Evolutionary conservation across 1,284 basidiomycete species (phyloP).

Genomic region (Melampsora abietis-canadensis): DNA sequence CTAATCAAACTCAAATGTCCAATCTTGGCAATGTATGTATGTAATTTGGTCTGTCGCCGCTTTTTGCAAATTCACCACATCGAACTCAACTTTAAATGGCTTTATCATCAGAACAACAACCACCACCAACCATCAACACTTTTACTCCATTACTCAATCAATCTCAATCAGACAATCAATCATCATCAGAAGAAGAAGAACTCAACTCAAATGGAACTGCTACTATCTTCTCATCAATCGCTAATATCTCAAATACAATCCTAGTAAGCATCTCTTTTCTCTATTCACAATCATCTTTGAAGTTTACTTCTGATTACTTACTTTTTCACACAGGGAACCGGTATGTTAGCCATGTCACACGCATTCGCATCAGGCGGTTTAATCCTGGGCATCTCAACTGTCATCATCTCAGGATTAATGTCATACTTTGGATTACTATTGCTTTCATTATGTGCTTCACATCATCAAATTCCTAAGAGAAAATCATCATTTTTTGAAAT

Average conservation of each 20-base stretch:
- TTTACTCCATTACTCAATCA: too few relatives aligned
- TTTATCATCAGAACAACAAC: too few relatives aligned
- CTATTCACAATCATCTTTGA: too few relatives aligned
- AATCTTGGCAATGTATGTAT: too few relatives aligned
- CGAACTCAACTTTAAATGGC: too few relatives aligned
- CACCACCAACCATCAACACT: too few relatives aligned
- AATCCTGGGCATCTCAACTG: constrained; percentile 73
- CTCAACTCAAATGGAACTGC: constrained; percentile 12
- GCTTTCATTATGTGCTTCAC: constrained; percentile 78
- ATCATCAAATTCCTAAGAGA: constrained; percentile 63
- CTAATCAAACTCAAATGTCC: too few relatives aligned
- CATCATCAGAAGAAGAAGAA: constrained; percentile 5
- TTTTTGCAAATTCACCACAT: too few relatives aligned
- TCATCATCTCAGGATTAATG: constrained; percentile 75
- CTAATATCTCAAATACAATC: constrained; percentile 53
- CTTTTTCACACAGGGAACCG: constrained; percentile 27
- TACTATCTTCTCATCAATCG: constrained; percentile 48
- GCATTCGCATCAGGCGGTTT: constrained; percentile 55
- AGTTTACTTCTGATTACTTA: too few relatives aligned
- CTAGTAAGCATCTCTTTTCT: constrained; percentile 52
- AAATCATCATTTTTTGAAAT: constrained; percentile 83
- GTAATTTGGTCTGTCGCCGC: too few relatives aligned
- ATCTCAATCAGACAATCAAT: neutral
- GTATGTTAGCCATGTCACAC: constrained; percentile 53
- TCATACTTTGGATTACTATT: constrained; percentile 85